Conservation (phyloP, 768 basidiomycete genomes). For the Mycena floridula region DNA sequence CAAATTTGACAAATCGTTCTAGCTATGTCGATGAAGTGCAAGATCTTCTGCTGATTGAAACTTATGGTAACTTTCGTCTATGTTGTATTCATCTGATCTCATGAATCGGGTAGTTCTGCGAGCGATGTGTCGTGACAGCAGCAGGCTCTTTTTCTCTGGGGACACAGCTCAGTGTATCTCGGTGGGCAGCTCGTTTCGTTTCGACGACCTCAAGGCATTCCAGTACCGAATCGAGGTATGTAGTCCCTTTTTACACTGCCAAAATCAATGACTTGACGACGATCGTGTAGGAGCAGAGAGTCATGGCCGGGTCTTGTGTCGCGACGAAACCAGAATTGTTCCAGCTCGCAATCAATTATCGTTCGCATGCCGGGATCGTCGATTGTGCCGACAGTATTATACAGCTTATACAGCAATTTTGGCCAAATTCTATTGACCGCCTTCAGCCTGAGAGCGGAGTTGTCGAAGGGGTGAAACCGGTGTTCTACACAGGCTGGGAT, state of each 20-base stretch:
- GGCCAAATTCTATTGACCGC: conserved; percentile 59
- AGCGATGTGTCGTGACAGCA: conserved; percentile 52
- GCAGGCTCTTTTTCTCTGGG: conserved; percentile 74
- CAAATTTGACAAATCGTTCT: conserved; percentile 1
- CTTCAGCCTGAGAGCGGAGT: conserved; percentile 51
- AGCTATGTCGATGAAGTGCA: conserved; percentile 75
- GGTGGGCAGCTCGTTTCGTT: conserved; percentile 65
- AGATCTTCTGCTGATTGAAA: conserved; percentile 64
- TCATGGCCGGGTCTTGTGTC: too few relatives aligned
- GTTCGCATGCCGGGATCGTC: conserved; percentile 72
- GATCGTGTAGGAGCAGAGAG: too few relatives aligned
- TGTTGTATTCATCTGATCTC: not conserved
- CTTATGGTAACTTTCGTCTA: conserved; percentile 38
- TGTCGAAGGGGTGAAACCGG: conserved; percentile 46
- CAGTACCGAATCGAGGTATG: conserved; percentile 55
- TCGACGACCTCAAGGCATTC: conserved; percentile 67
- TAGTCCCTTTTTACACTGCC: not conserved
- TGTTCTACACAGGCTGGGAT: conserved; percentile 50
- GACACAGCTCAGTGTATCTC: conserved; percentile 79
- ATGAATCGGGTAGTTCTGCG: conserved; percentile 42
- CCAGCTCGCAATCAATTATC: conserved; percentile 52
- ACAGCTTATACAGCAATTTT: conserved; percentile 53
- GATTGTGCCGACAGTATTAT: conserved; percentile 62
- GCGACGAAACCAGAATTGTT: conserved; percentile 5
- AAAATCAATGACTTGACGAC: too few relatives aligned